Conservation (phyloP, 1,284 basidiomycete species). For the Chondrostereum purpureum region DNA sequence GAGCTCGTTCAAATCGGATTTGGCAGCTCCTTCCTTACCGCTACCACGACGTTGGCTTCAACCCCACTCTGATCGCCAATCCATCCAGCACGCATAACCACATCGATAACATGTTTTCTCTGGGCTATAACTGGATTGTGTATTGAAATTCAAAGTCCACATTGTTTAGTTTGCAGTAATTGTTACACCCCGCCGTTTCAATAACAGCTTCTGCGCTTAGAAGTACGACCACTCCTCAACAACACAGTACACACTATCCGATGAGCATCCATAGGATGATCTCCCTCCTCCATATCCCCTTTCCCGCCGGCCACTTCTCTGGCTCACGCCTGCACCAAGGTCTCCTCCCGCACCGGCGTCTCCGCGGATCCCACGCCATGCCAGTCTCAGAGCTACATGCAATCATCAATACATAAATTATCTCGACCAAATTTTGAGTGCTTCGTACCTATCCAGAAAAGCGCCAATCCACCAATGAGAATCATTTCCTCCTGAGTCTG, state of each 20-base stretch:
- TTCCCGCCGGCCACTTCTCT: constrained; percentile 22
- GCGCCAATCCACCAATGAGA: constrained; percentile 59
- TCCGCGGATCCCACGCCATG: constrained; percentile 34
- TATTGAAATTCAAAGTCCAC: too few relatives aligned
- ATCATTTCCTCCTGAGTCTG: constrained; percentile 66
- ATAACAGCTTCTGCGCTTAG: too few relatives aligned
- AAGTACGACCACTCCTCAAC: constrained; percentile 69
- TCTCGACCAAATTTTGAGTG: constrained; percentile 3
- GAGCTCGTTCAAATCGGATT: too few relatives aligned
- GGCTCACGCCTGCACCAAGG: constrained; percentile 12
- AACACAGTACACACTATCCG: constrained; percentile 57
- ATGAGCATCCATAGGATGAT: constrained; percentile 46
- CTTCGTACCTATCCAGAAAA: constrained; percentile 68
- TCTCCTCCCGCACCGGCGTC: constrained; percentile 15
- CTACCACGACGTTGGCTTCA: too few relatives aligned
- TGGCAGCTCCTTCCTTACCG: too few relatives aligned
- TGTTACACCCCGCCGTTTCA: too few relatives aligned
- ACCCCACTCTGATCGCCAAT: too few relatives aligned
- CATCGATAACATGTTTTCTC: too few relatives aligned
- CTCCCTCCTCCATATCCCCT: constrained; percentile 23
- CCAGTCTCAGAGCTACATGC: constrained; percentile 34
- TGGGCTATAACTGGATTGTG: too few relatives aligned
- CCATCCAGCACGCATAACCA: too few relatives aligned
- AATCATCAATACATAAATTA: constrained; percentile 4
- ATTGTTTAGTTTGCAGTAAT: too few relatives aligned